Conservation (phyloP, 441 rosid genomes). For the Hura crepitans region DNA sequence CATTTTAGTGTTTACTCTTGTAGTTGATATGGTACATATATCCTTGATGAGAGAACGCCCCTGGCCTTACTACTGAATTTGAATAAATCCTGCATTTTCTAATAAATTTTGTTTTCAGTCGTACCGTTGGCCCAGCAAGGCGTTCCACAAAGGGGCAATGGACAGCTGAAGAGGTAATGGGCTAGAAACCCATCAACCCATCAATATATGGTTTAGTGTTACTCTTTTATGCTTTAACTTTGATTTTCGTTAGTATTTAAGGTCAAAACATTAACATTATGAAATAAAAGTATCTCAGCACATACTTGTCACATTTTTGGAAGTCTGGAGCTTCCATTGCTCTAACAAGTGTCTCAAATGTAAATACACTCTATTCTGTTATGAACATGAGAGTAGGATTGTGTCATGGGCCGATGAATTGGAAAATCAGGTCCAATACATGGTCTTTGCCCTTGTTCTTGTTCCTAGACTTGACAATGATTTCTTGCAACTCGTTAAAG, state of each 20-base stretch:
- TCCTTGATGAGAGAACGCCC: neutral
- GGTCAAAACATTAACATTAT: neutral
- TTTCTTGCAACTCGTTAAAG: too few species aligned
- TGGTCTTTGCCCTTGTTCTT: too few species aligned
- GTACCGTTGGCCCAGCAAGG: slow-evolving; percentile 94
- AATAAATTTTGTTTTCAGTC: slow-evolving; percentile 41
- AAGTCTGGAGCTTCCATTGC: neutral
- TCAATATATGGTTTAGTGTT: neutral
- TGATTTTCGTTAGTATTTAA: neutral
- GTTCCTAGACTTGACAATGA: too few species aligned
- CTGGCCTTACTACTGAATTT: neutral
- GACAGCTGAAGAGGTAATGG: slow-evolving; percentile 91
- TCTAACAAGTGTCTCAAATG: neutral
- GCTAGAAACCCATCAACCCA: neutral
- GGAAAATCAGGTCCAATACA: too few species aligned
- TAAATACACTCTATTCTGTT: too few species aligned
- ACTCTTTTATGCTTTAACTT: neutral
- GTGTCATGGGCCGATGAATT: too few species aligned
- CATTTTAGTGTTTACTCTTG: neutral
- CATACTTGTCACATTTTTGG: neutral
- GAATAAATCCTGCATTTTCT: neutral
- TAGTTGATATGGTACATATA: neutral
- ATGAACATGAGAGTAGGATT: too few species aligned
- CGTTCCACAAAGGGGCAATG: slow-evolving; percentile 98
- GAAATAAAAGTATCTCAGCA: neutral